Conservation (phyloP, 169 alveolate species). For the Plasmodium yoelii region DNA sequence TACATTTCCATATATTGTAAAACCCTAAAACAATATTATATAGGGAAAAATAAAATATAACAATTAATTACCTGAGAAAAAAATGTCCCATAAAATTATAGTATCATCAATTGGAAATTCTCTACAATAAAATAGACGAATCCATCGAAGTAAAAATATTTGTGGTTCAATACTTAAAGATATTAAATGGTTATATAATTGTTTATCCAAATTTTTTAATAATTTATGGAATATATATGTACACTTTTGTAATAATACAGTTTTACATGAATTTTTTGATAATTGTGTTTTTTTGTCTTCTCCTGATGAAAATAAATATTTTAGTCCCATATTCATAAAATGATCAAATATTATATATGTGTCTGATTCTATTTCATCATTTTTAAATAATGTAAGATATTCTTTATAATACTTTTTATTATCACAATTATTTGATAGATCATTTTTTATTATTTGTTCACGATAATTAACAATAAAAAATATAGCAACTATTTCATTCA, state of each 20-base stretch:
- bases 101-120: constrained; percentile 85
- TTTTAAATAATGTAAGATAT: constrained; percentile 36
- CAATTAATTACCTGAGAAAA: constrained; percentile 68
- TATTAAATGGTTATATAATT: constrained; percentile 78
- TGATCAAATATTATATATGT: constrained; percentile 85
- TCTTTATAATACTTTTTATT: constrained; percentile 17
- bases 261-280: constrained; percentile 62
- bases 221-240: constrained; percentile 80
- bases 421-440: neutral
- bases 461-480: constrained; percentile 80
- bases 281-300: constrained; percentile 71
- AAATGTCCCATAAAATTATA: constrained; percentile 80
- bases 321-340: constrained; percentile 84
- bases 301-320: constrained; percentile 82
- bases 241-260: constrained; percentile 84
- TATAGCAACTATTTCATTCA: constrained; percentile 85
- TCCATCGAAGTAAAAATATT: constrained; percentile 86
- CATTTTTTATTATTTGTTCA: constrained; percentile 14
- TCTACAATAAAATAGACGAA: constrained; percentile 87
- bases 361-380: constrained; percentile 87
- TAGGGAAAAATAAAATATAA: too few relatives aligned
- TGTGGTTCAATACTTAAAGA: constrained; percentile 84
- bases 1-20: too few relatives aligned
- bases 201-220: constrained; percentile 79
- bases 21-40: too few relatives aligned